A percentile compares a stretch with the other conserved stretches of the same genome.
Conservation (phyloP, 148 eudicot genomes). For the Rheum nobile region DNA sequence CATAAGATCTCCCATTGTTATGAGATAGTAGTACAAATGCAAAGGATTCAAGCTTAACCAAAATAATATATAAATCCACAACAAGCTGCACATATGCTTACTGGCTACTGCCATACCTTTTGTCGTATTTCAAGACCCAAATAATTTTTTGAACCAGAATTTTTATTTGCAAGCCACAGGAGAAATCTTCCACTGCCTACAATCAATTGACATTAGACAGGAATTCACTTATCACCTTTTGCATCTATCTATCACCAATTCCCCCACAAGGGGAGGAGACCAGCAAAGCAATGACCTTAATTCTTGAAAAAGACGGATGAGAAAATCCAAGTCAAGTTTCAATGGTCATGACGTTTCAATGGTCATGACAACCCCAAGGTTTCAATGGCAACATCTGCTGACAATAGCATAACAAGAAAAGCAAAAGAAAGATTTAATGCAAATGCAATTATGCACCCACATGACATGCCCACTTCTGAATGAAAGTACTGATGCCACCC, state of each 20-base stretch:
- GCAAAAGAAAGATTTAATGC: background rate
- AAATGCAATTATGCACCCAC: background rate
- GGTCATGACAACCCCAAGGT: background rate
- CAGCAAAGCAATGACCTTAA: background rate
- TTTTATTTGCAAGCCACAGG: conserved; percentile 83
- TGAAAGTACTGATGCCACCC: background rate
- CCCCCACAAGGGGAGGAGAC: background rate
- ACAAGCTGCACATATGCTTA: conserved; percentile 14
- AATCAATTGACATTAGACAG: conserved; percentile 12
- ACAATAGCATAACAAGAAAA: background rate
- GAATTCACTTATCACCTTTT: background rate
- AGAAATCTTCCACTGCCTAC: conserved; percentile 97
- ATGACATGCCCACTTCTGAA: background rate
- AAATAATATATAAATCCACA: conserved; percentile 5
- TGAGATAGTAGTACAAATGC: background rate
- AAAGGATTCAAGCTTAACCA: background rate
- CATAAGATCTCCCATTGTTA: background rate
- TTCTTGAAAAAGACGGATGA: background rate
- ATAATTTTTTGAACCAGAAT: conserved; percentile 48
- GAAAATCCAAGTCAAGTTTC: background rate
- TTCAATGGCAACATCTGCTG: background rate
- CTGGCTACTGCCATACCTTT: conserved; percentile 39
- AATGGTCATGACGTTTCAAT: too few species aligned
- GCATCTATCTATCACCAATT: background rate
- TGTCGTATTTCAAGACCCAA: conserved; percentile 87